Conservation (phyloP, 495 filamentous ascomycete species). For the Pseudomonodictys pantanalensis region DNA sequence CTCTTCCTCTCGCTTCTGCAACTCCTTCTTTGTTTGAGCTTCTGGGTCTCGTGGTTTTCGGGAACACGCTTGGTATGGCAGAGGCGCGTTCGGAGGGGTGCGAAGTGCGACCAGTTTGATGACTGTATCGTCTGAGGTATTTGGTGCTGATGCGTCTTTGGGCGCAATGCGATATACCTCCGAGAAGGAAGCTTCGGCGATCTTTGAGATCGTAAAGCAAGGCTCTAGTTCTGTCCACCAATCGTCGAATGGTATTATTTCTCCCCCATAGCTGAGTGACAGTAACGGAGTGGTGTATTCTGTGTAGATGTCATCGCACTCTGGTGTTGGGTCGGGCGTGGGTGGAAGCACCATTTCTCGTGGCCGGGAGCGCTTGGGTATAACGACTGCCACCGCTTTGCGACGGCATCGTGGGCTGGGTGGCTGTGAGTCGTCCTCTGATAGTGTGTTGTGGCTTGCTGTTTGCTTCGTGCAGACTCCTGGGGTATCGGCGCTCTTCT, state of each 20-base stretch:
- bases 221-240: constrained; percentile 54
- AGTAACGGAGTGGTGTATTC: constrained; percentile 23
- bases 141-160: constrained; percentile 36
- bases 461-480: background rate
- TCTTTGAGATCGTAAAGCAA: constrained; percentile 55
- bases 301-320: constrained; percentile 8
- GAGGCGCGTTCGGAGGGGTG: constrained; percentile 37
- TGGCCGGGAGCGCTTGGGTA: background rate
- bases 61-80: constrained; percentile 2
- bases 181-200: constrained; percentile 66
- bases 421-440: background rate
- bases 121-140: constrained; percentile 39
- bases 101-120: constrained; percentile 45
- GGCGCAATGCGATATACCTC: constrained; percentile 63
- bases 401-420: background rate
- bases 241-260: constrained; percentile 27
- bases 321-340: constrained; percentile 1
- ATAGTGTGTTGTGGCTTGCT: background rate
- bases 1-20: constrained; percentile 6
- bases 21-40: constrained; percentile 37
- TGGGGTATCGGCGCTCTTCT: too few relatives aligned
- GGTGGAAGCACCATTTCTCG: constrained; percentile 1
- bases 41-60: constrained; percentile 13
- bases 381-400: background rate
- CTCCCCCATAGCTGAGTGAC: constrained; percentile 14